Evolutionary conservation across 192 early-diverging fungal species (phyloP), one percentile per base, ranked within the genome.

Genomic region (Podochytrium sp.): DNA sequence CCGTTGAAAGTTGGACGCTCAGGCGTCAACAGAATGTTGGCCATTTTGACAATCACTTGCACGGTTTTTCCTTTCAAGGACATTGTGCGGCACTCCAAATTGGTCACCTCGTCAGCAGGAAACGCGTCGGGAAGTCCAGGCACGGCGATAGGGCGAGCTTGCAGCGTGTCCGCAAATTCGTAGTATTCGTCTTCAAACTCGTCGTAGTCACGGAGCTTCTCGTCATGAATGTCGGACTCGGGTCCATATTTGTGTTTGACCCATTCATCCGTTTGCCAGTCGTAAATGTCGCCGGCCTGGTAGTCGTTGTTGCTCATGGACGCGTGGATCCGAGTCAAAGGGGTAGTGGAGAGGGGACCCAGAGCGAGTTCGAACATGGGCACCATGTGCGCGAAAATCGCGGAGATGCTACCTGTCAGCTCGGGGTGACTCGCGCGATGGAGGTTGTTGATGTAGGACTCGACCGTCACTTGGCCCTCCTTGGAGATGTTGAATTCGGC

Each of bases 361-460:
- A 80, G 16, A 1, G 61, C 27, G 7, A 52, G 35, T 68, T 92
- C 90, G 41, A 94, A 89, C 79, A 91, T 68, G 2, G 90, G 91
- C 1, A 92, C 60, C 55, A 92, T 85, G 37, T 55, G 56, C 33
- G 78, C 76, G 52, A 94, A 83, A 33, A 88, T 77, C 25, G 41
- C 39, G 1, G 73, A 79, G 37, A 94, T 78, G 16, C 79, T 76
- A 2, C 73, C 76, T 53, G 92, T 91, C 65, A 89, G 60, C 12
- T 73, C 75, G 7, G 73, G 72, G 38, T 84, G 75, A 23, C 66
- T 32, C 25, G 25, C 3, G 7, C 88, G 91, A 43, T 92, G 84
- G 29, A 92, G 55, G 60, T 92, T 93, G 83, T 93, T 92, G 81
- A 94, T 93, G 75, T 92, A 93, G 1, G 89, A 90, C 30, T 61